Conservation (phyloP, 805 yeast genomes). For the Saturnispora serradocipensis region DNA sequence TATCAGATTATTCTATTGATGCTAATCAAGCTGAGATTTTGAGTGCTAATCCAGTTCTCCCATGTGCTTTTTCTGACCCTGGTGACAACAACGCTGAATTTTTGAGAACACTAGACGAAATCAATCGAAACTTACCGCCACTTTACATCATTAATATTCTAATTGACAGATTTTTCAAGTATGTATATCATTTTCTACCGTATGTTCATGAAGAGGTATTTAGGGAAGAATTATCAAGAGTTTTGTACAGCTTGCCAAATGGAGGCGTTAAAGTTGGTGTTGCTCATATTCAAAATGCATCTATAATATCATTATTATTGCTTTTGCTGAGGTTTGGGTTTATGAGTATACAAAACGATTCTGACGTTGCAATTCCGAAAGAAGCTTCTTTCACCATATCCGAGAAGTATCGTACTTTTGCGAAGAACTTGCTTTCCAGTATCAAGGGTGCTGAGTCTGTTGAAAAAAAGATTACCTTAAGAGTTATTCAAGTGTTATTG, state of each 20-base stretch:
- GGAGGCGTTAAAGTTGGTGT: slow-evolving; percentile 17
- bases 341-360: slow-evolving; percentile 24
- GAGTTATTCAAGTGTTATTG: slow-evolving; percentile 37
- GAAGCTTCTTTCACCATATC: slow-evolving; percentile 26
- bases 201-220: slow-evolving; percentile 39
- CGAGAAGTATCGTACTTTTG: slow-evolving; percentile 15
- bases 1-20: slow-evolving; percentile 8
- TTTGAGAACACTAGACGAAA: slow-evolving; percentile 15
- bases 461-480: slow-evolving; percentile 33
- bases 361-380: slow-evolving; percentile 10
- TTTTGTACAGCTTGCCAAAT: slow-evolving; percentile 19
- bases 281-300: slow-evolving; percentile 23
- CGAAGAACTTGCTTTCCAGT: slow-evolving; percentile 32
- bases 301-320: slow-evolving; percentile 31
- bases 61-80: not conserved
- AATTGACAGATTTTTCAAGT: slow-evolving; percentile 35
- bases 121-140: slow-evolving; percentile 34
- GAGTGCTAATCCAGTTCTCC: not conserved
- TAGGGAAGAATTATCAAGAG: slow-evolving; percentile 29
- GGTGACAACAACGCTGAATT: not conserved
- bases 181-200: slow-evolving; percentile 40
- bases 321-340: slow-evolving; percentile 34
- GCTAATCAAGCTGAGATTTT: slow-evolving; percentile 37
- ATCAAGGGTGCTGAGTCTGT: slow-evolving; percentile 26
- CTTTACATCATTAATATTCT: slow-evolving; percentile 32